phyloP scores from a whole-genome alignment of 306 rosid species.

The Casuarina glauca region DNA sequence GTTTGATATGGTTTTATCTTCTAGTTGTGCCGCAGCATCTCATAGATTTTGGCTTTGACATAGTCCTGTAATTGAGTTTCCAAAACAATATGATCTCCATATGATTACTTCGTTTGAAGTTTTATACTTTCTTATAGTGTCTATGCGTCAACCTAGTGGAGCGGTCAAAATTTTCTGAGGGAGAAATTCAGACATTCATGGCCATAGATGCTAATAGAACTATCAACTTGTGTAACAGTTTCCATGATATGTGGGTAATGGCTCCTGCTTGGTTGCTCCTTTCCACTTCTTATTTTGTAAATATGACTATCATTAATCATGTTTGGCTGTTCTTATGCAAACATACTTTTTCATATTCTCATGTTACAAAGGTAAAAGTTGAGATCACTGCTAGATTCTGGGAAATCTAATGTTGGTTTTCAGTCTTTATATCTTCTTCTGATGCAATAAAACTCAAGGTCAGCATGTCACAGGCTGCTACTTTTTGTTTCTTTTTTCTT shows the following conservation, averaged over 20 bases:
- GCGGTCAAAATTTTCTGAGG: slow-evolving; percentile 81
- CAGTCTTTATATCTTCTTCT: background rate
- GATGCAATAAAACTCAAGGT: background rate
- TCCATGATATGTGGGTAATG: slow-evolving; percentile 87
- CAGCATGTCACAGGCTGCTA: background rate
- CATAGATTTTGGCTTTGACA: background rate
- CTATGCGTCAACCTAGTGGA: slow-evolving; percentile 69
- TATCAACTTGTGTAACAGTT: slow-evolving; percentile 84
- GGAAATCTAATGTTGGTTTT: background rate
- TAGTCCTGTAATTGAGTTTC: background rate
- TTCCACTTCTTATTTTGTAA: background rate
- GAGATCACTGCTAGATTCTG: background rate
- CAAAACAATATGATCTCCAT: background rate
- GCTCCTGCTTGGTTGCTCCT: slow-evolving; percentile 16
- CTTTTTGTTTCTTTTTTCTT: background rate
- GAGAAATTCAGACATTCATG: slow-evolving; percentile 97
- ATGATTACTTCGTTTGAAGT: slow-evolving; percentile 9
- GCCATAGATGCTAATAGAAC: slow-evolving; percentile 90
- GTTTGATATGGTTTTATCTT: background rate
- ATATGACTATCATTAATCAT: no score
- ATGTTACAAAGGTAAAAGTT: background rate
- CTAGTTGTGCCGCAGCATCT: background rate
- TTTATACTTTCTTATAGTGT: slow-evolving; percentile 54
- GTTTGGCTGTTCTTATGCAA: background rate
- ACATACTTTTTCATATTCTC: background rate